Conservation (phyloP, 2,329 filamentous ascomycete species). For the Hypoxylon sp. region DNA sequence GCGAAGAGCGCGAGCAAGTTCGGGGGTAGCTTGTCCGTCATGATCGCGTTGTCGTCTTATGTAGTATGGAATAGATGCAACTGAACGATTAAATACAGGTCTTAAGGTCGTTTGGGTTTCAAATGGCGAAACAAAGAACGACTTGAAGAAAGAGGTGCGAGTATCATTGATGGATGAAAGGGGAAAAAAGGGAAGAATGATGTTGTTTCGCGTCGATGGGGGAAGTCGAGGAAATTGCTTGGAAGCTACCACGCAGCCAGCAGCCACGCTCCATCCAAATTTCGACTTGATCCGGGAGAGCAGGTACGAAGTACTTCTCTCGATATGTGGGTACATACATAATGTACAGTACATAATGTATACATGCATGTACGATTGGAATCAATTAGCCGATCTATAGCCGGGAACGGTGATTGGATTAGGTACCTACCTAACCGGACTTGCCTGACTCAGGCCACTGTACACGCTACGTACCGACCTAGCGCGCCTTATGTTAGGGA, state of each 20-base stretch:
- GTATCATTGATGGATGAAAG: conserved; percentile 39
- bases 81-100: conserved; percentile 13
- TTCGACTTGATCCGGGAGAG: conserved; percentile 15
- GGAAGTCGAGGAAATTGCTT: conserved; percentile 40
- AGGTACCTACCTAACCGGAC: not conserved
- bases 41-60: conserved; percentile 57
- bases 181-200: conserved; percentile 11
- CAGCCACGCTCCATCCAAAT: too few relatives aligned
- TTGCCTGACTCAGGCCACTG: not conserved
- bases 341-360: too few relatives aligned
- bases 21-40: conserved; percentile 97
- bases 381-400: not conserved
- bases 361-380: not conserved
- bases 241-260: conserved; percentile 29
- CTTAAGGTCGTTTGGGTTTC: not conserved
- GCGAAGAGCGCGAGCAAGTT: conserved; percentile 95
- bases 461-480: not conserved
- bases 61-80: not conserved
- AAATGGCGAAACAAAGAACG: conserved; percentile 29
- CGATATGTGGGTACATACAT: not conserved
- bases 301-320: conserved; percentile 6
- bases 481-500: not conserved
- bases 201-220: conserved; percentile 47
- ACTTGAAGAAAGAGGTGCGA: conserved; percentile 33
- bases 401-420: not conserved